A percentile compares a stretch with the other conserved stretches of the same genome.
phyloP scores from a whole-genome alignment of 257 asterid species.

The Catharanthus roseus region DNA sequence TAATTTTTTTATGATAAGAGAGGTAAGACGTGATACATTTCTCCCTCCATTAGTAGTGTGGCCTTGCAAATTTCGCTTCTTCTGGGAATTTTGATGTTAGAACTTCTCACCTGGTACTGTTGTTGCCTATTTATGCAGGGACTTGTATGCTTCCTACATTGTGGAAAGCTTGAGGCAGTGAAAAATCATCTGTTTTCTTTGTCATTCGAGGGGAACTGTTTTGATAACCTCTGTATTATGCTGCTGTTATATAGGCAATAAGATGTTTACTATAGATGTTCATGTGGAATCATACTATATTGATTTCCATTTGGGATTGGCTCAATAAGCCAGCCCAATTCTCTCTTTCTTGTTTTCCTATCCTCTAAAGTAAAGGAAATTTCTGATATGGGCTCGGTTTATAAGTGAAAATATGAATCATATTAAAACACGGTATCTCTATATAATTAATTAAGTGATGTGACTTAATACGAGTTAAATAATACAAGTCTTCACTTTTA shows the following conservation, averaged over 20 bases:
- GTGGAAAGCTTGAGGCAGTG: conserved; percentile 74
- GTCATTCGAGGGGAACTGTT: neutral
- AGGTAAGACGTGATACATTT: neutral
- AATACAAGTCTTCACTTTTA: too few relatives aligned
- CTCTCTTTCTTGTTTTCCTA: neutral
- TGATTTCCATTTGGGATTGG: neutral
- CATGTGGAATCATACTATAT: neutral
- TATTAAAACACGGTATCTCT: too few relatives aligned
- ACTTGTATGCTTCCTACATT: conserved; percentile 76
- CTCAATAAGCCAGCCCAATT: neutral
- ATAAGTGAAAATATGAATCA: too few relatives aligned
- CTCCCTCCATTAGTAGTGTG: neutral
- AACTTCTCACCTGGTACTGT: neutral
- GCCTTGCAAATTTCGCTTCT: neutral
- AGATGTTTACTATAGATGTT: neutral
- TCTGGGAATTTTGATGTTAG: neutral
- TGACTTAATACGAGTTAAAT: too few relatives aligned
- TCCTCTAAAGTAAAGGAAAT: too few relatives aligned
- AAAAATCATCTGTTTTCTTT: conserved; percentile 11
- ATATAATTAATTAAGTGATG: too few relatives aligned
- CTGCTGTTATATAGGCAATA: neutral
- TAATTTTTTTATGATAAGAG: too few relatives aligned
- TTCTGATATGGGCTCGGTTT: too few relatives aligned
- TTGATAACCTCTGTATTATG: neutral
- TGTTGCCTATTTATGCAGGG: conserved; percentile 44